A percentile compares a stretch with the other conserved stretches of the same genome.
Evolutionary conservation across 2,329 filamentous ascomycete species (phyloP).

Genomic region (Penicillium sp.): DNA sequence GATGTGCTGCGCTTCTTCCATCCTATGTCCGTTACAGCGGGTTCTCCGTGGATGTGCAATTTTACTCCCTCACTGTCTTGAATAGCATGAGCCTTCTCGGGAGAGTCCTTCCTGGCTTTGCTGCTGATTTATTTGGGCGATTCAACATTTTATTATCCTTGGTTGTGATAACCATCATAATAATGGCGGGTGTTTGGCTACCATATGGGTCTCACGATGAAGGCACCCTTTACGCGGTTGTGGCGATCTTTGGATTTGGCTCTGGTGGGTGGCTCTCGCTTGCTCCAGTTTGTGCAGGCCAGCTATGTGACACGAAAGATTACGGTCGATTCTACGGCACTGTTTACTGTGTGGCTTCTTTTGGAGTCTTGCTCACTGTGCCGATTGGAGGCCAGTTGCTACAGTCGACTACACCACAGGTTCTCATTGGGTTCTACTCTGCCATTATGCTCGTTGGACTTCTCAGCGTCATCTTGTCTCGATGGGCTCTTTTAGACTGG

Average conservation of each 20-base stretch:
- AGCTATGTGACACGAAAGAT: conserved; percentile 49
- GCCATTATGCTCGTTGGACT: conserved; percentile 43
- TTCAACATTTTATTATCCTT: conserved; percentile 48
- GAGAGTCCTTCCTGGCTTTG: conserved; percentile 46
- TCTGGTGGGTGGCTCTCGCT: conserved; percentile 52
- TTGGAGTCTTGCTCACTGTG: conserved; percentile 48
- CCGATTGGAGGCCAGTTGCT: conserved; percentile 50
- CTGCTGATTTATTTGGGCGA: conserved; percentile 46
- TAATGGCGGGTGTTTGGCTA: conserved; percentile 48
- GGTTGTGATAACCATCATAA: conserved; percentile 39
- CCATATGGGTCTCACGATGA: conserved; percentile 46
- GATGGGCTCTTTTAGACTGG: conserved; percentile 42
- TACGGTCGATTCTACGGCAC: conserved; percentile 52
- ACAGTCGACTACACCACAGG: conserved; percentile 46
- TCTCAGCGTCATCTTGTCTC: conserved; percentile 28
- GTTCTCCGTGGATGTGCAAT: conserved; percentile 42
- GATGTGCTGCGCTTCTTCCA: conserved; percentile 49
- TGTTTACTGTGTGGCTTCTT: conserved; percentile 49
- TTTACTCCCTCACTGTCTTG: conserved; percentile 47
- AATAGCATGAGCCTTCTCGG: conserved; percentile 48
- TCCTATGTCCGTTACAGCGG: conserved; percentile 46
- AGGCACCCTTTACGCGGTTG: conserved; percentile 46
- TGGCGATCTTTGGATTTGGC: conserved; percentile 51
- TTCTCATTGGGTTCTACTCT: conserved; percentile 50
- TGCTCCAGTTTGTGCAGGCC: conserved; percentile 48